Evolutionary conservation across 305 asterid species (phyloP), one percentile per base, ranked within the genome.

Genomic region (Fraxinus floribunda): DNA sequence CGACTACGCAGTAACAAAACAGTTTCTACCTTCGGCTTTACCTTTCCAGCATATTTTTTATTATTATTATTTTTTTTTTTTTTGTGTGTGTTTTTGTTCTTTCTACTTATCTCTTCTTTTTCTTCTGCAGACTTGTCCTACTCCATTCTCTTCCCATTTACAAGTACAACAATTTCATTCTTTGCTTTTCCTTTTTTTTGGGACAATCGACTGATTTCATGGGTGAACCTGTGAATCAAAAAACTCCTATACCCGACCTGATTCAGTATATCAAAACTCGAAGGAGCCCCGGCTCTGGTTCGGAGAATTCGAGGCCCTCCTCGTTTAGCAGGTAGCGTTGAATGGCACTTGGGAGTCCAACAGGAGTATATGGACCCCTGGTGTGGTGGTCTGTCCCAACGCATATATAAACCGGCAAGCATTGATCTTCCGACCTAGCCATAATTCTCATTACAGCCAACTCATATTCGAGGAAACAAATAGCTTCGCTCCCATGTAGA

Each of bases 311-410:
- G 13, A 94, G 95, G 76, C 97, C 94, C 79, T 95, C 99, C 68
- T 91, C 98, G 85, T 93, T 97, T 41, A 95, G 89, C 34, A 95
- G 94, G 91, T 91, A 94, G 46, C 86, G 89, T 82, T 94, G 97
- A 79, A 95, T 96, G 22, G 98, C 93, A 74, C 89, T 78, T 7
- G 93, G 94, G 68, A 95, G 95, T 75, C 97, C 86, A 34, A 93
- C 93, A 16, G 98, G 95, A 46, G 94, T 88, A 11, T 91, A 90
- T 0, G 94, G 84, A 13, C 98, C 97, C 90, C 93, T 89, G 13
- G 90, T 88, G 91, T 91, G 95, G 72, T 94, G 95, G 34, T 97
- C 99, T 0, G 96, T 91, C 75, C 99, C 98, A 0, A 94, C 94
- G 24, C 92, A 89, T 74, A 95, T 91, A 89, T 88, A 93, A 34